Evolutionary conservation across 208 protist species (phyloP), one percentile per base, ranked within the genome.

Genomic region (Leishmania guyanensis): DNA sequence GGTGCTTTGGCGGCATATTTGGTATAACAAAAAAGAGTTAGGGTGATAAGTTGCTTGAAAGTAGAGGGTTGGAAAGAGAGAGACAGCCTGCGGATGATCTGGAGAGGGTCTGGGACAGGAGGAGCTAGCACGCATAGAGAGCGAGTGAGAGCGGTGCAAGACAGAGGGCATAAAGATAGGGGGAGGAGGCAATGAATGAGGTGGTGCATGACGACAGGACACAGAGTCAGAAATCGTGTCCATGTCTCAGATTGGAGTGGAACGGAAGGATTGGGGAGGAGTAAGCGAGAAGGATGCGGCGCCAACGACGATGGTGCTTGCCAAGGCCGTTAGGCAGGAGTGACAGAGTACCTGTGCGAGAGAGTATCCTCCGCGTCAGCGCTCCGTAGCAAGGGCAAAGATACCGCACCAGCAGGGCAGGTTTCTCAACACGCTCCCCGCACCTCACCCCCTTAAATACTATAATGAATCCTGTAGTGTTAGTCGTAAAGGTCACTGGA

Each of bases 1-100:
- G 62, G 70, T 87, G 69, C 78, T 92, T 89, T 46, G 79, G 77
- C 70, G 89, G 83, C 89, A 92, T 93, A 10, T 58, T 77, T 6
- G 33, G 29, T 17, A 36, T 26, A 48, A 2, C 6, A 53, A 54
- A 50, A 56, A 43, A 43, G 39, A 46, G 29, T 16, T 33, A 22
- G 22, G 17, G 20, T 39, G 16, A 16, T 33, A 16, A 77, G 29
- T 77, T 8, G 6, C 68, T 39, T 79, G 20, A 53, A 79, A 14
- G 39, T 48, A 48, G 46, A 70, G 14, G 75, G 39, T 9, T 46
- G 69, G 56, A 74, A 72, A n/a, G 36, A 84, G 17, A 78, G 70
- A 39, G 22, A 60, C 20, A 17, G 12, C 16, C 43, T 69, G 20
- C 72, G 17, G 50, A 51, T 64, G 12, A 78, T 33, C 8, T 66